A percentile compares a stretch with the other conserved stretches of the same genome.
Conservation (phyloP, 176 grass and related monocot genomes). For the Luzula sylvatica region DNA sequence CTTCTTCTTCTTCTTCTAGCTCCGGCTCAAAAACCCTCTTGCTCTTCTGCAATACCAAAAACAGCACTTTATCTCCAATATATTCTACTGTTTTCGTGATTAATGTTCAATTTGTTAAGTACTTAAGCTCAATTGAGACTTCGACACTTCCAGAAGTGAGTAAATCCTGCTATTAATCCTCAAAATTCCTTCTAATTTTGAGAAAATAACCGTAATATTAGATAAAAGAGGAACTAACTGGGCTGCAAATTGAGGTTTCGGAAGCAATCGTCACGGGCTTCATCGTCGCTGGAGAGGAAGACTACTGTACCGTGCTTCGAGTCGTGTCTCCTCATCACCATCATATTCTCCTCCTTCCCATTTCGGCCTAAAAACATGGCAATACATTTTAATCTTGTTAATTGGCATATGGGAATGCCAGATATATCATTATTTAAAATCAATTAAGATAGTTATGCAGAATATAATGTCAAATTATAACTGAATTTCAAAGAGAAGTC, state of each 20-base stretch:
- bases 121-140: too few relatives aligned
- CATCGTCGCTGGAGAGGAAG: conserved; percentile 23
- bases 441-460: too few relatives aligned
- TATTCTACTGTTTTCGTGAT: too few relatives aligned
- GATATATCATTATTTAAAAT: too few relatives aligned
- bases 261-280: conserved; percentile 27
- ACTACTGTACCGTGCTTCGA: conserved; percentile 30
- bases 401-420: too few relatives aligned
- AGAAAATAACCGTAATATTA: not conserved
- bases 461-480: too few relatives aligned
- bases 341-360: conserved; percentile 97
- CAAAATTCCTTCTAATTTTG: not conserved
- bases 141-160: too few relatives aligned
- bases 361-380: conserved; percentile 44
- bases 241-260: conserved; percentile 23
- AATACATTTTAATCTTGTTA: too few relatives aligned
- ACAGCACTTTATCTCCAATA: not conserved
- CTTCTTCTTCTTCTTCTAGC: not conserved
- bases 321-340: conserved; percentile 60
- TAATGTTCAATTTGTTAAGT: too few relatives aligned
- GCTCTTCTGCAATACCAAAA: conserved; percentile 28
- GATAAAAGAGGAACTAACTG: conserved; percentile 15
- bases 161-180: too few relatives aligned
- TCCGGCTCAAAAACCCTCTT: conserved; percentile 29
- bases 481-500: too few relatives aligned